phyloP scores from a whole-genome alignment of 305 asterid species.

The Withania somnifera region DNA sequence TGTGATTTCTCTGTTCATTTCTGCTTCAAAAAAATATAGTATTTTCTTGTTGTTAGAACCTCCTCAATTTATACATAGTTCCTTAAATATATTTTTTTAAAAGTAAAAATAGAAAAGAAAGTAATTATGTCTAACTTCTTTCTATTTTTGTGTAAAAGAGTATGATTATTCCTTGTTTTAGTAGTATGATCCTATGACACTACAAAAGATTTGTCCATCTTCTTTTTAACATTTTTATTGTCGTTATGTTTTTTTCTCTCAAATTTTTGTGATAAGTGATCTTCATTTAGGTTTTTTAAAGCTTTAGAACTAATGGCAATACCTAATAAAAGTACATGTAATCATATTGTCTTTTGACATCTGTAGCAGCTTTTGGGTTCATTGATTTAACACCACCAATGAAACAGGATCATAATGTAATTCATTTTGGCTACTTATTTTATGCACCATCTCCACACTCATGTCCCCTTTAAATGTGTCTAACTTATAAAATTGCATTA shows the following conservation, averaged over 20 bases:
- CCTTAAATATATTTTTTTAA: not conserved
- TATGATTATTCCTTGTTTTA: not conserved
- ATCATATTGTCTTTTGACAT: slow-evolving; percentile 5
- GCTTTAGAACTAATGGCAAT: not conserved
- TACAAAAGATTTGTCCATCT: not conserved
- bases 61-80: not conserved
- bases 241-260: not conserved
- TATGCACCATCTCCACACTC: not conserved
- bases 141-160: not conserved
- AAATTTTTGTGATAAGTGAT: not conserved
- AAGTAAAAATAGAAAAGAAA: not conserved
- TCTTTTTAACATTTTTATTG: not conserved
- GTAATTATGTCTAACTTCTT: not conserved
- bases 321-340: not conserved
- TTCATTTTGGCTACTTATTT: slow-evolving; percentile 1
- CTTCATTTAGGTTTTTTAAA: not conserved
- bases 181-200: not conserved
- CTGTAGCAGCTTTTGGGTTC: slow-evolving; percentile 6
- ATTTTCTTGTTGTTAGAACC: not conserved
- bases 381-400: slow-evolving; percentile 6
- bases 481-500: not conserved
- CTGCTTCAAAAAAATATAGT: too few relatives aligned
- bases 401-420: slow-evolving; percentile 10
- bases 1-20: too few relatives aligned
- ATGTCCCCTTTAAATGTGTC: not conserved